phyloP scores from a whole-genome alignment of 2,329 filamentous ascomycete genomes.

The Thermomyces lanuginosus region DNA sequence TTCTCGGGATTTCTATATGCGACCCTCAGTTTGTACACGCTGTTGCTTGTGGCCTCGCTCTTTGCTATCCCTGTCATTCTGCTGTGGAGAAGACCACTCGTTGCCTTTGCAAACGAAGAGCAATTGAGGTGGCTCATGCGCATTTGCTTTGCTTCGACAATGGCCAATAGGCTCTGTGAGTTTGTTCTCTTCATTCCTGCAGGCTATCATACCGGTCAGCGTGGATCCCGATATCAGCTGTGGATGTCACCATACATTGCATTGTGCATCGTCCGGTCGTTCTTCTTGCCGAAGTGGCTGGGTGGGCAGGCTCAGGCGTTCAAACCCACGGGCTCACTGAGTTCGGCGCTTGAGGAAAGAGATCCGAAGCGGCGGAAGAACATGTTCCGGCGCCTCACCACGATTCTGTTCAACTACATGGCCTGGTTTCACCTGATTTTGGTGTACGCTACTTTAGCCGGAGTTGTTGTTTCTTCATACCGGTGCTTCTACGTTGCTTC shows the following conservation, averaged over 20 bases:
- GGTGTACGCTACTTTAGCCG: slow-evolving; percentile 37
- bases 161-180: slow-evolving; percentile 40
- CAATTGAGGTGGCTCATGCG: slow-evolving; percentile 46
- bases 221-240: slow-evolving; percentile 39
- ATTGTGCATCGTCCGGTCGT: slow-evolving; percentile 41
- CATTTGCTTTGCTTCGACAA: slow-evolving; percentile 36
- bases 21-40: slow-evolving; percentile 39
- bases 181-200: slow-evolving; percentile 43
- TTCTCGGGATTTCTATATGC: slow-evolving; percentile 45
- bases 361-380: slow-evolving; percentile 26
- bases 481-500: slow-evolving; percentile 31
- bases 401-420: slow-evolving; percentile 41
- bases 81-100: slow-evolving; percentile 39
- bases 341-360: slow-evolving; percentile 42
- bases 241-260: slow-evolving; percentile 50
- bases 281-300: slow-evolving; percentile 43
- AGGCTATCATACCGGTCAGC: slow-evolving; percentile 43
- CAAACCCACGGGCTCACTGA: slow-evolving; percentile 43
- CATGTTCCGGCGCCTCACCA: slow-evolving; percentile 37
- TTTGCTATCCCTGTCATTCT: slow-evolving; percentile 45
- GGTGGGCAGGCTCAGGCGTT: slow-evolving; percentile 44
- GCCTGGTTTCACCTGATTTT: slow-evolving; percentile 40
- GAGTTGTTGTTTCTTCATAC: slow-evolving; percentile 35
- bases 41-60: slow-evolving; percentile 38
- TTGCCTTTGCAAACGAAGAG: slow-evolving; percentile 37